Evolutionary conservation across 306 rosid genomes (phyloP).

Genomic region (Gastrolobium villosum): DNA sequence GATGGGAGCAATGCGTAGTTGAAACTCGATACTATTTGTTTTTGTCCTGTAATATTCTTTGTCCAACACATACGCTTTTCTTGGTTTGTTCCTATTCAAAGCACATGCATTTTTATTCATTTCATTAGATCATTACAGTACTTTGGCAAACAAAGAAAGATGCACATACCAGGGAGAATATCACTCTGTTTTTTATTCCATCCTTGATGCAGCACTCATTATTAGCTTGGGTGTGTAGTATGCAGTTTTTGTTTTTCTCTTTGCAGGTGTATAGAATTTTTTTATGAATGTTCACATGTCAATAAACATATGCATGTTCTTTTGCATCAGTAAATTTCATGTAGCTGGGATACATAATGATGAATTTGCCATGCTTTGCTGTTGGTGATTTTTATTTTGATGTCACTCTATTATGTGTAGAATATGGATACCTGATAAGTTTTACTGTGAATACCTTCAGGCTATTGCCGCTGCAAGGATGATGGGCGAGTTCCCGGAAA

Average conservation of each 20-base stretch:
- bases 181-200: not conserved
- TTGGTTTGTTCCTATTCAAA: slow-evolving; percentile 19
- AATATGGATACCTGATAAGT: slow-evolving; percentile 33
- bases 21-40: slow-evolving; percentile 31
- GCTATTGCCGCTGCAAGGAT: slow-evolving; percentile 92
- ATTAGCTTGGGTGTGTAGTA: slow-evolving; percentile 24
- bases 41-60: slow-evolving; percentile 17
- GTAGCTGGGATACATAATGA: slow-evolving; percentile 5
- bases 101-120: slow-evolving; percentile 12
- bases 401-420: slow-evolving; percentile 16
- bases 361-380: slow-evolving; percentile 2
- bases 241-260: no score
- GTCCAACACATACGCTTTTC: not conserved
- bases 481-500: slow-evolving; percentile 95
- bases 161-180: slow-evolving; percentile 10
- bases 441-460: slow-evolving; percentile 52
- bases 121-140: slow-evolving; percentile 12
- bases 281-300: slow-evolving; percentile 4
- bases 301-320: slow-evolving; percentile 9
- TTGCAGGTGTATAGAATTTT: slow-evolving; percentile 6
- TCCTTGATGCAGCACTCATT: slow-evolving; percentile 22
- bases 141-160: slow-evolving; percentile 14
- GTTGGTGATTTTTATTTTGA: slow-evolving; percentile 26
- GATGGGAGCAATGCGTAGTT: not conserved
- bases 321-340: slow-evolving; percentile 8